A percentile compares a stretch with the other conserved stretches of the same genome.
phyloP scores from a whole-genome alignment of 257 asterid genomes.

The Pogostemon cablin region DNA sequence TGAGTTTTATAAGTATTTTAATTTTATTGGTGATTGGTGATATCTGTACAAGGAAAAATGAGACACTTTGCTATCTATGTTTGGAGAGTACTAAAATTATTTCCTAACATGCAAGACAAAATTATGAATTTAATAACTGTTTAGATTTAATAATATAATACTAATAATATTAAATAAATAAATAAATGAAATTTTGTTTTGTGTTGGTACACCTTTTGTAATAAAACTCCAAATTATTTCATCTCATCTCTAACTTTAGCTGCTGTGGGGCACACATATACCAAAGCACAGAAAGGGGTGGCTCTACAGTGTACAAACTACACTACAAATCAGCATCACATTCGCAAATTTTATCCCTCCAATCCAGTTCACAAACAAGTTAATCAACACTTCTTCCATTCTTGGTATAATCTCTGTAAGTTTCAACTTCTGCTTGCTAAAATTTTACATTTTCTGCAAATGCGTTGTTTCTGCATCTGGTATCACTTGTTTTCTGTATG shows the following conservation, averaged over 20 bases:
- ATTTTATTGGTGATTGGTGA: too few relatives aligned
- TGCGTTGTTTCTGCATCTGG: constrained; percentile 4
- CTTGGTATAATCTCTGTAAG: constrained; percentile 34
- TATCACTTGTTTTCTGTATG: background rate
- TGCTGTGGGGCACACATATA: background rate
- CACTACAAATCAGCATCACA: constrained; percentile 29
- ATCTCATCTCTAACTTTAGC: background rate
- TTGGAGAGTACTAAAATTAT: too few relatives aligned
- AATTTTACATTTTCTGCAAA: constrained; percentile 10
- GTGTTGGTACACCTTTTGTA: too few relatives aligned
- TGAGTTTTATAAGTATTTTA: too few relatives aligned
- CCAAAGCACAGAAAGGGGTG: background rate
- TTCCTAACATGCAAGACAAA: too few relatives aligned
- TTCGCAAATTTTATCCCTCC: background rate
- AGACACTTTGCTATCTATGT: too few relatives aligned
- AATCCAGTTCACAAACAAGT: constrained; percentile 12
- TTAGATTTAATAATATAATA: too few relatives aligned
- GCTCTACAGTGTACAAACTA: background rate
- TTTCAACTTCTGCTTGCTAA: background rate
- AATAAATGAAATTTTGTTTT: too few relatives aligned
- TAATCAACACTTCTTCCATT: background rate
- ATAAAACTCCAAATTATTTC: background rate
- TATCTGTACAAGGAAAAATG: too few relatives aligned
- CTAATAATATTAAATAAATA: too few relatives aligned
- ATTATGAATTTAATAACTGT: too few relatives aligned